These are phyloP conservation scores for Colletotrichum sp. DNA, from an alignment of 2,329 filamentous ascomycete genomes.

Conservation along the genomic window DNA sequence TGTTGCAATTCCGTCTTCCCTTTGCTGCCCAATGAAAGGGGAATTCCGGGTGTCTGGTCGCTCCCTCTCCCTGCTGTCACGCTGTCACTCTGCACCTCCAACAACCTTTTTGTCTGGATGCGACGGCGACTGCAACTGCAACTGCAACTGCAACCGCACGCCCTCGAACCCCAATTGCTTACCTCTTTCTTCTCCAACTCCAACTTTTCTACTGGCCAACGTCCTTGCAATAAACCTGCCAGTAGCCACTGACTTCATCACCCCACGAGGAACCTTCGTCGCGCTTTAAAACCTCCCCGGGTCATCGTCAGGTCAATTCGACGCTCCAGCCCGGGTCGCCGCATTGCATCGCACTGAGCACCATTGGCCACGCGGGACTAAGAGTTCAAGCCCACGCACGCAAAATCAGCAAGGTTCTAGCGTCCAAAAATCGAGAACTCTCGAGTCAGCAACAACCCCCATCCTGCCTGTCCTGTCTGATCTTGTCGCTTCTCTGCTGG, in stretches of 20 bases:
- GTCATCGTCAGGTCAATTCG: not conserved
- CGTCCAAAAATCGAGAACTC: not conserved
- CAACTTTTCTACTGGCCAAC: not conserved
- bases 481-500: slow-evolving; percentile 1
- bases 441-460: slow-evolving; percentile 15
- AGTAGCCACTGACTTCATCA: not conserved
- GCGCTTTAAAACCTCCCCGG: not conserved
- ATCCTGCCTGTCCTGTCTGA: not conserved
- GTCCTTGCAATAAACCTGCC: not conserved
- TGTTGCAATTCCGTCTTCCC: not conserved
- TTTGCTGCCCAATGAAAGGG: slow-evolving; percentile 1
- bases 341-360: not conserved
- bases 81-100: not conserved
- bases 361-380: not conserved
- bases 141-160: not conserved
- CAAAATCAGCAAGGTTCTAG: slow-evolving; percentile 3
- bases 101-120: not conserved
- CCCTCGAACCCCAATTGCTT: not conserved
- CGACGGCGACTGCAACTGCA: not conserved
- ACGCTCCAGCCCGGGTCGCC: not conserved
- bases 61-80: not conserved
- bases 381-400: not conserved
- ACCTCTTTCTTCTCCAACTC: not conserved
- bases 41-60: not conserved
- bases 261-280: not conserved